Base-by-base conservation (phyloP, 1,284 basidiomycete species). In the Pseudozyma pruni region DNA sequence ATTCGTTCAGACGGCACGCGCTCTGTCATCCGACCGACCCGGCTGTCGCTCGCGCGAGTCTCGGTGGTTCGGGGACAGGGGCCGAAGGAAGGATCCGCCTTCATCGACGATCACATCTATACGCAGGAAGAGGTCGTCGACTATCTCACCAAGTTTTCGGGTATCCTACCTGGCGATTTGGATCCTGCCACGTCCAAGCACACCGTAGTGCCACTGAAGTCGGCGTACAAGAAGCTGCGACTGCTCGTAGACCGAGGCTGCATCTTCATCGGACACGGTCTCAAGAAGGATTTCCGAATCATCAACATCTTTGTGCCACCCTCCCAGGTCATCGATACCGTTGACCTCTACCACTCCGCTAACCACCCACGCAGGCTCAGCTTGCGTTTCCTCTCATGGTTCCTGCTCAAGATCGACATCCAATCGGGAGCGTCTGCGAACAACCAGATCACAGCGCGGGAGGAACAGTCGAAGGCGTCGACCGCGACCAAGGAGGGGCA, bases 271-370 rank as follows among this genome's bases (percentile, higher is more conserved):
- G 96, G 96, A 0, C 95, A 99, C 77, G 96, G 96, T 1, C 87
- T 98, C n/a, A 91, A 92, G n/a, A 98, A 98, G 82, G 96, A 98
- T 83, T 98, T 98, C 84, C 88, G 96, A 11, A 98, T 96, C 58
- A 98, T 98, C 85, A 98, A 98, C 83, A 93, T 98, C 46, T 94
- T 90, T 79, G 93, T 99, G 7, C 95, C 96, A 0, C 92, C 93
- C 0, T 88, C 91, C 4, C 94, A 96, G 83, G 94, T 99, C 43
- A 91, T 96, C 60, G 95, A 98, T 81, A 98, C 96, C 0, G 95
- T 98, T 56, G 92, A 95, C 82, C 86, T 98, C 20, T 98, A 94
- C 83, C 95, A 92, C 79, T 85, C 94, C 22, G 87, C 88, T 50
- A 85, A 87, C 29, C 89, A 93, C 27, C 90, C 93, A 69, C 89